Conservation (phyloP, 2,329 filamentous ascomycete species). For the Orbilia blumenaviensis region DNA sequence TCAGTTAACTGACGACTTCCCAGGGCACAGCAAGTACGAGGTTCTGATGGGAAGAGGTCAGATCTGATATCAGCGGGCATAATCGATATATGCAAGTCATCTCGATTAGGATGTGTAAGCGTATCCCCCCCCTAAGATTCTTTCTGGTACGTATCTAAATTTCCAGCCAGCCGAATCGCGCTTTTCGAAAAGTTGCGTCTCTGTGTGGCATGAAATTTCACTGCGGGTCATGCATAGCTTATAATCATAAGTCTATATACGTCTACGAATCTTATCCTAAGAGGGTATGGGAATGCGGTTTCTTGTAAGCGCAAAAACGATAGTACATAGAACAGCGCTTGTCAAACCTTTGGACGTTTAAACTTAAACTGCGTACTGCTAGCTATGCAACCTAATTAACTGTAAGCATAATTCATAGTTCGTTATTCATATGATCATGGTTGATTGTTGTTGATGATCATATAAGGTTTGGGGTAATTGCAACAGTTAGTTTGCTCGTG, state of each 20-base stretch:
- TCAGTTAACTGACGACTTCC: neutral
- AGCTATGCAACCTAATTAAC: too few species aligned
- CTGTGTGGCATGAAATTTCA: slow-evolving; percentile 45
- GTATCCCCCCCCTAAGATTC: neutral
- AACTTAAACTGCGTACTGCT: too few species aligned
- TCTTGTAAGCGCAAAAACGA: slow-evolving; percentile 37
- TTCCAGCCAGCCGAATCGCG: slow-evolving; percentile 28
- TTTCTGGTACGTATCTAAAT: neutral
- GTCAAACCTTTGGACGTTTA: neutral
- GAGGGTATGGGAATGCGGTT: slow-evolving; percentile 44
- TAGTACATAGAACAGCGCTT: slow-evolving; percentile 2
- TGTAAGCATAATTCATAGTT: neutral
- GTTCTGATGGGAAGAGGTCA: slow-evolving; percentile 29
- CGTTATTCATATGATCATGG: too few species aligned
- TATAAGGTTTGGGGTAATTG: neutral
- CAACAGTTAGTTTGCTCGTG: neutral
- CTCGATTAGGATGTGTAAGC: slow-evolving; percentile 43
- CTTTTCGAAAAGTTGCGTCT: slow-evolving; percentile 38
- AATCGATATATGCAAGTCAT: slow-evolving; percentile 52
- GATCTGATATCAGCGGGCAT: slow-evolving; percentile 54
- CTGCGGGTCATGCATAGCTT: slow-evolving; percentile 46
- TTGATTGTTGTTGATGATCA: neutral
- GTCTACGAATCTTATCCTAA: slow-evolving; percentile 45
- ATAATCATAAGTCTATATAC: slow-evolving; percentile 38
- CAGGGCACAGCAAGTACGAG: neutral